These are phyloP conservation scores for Pisolithus thermaeus DNA, from an alignment of 1,284 basidiomycete species.

Conservation along the genomic window DNA sequence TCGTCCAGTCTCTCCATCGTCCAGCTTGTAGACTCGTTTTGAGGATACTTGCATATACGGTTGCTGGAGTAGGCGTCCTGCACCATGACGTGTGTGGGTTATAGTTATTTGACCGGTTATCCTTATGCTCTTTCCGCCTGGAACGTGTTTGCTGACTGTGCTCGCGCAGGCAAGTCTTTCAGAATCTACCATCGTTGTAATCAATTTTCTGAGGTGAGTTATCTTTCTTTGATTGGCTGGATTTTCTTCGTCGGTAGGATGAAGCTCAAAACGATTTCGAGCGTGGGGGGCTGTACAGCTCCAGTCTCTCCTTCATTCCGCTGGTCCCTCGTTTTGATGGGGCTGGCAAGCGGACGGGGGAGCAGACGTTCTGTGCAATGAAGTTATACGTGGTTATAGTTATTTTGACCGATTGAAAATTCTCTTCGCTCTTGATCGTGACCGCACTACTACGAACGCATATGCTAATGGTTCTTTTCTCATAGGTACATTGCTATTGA, in stretches of 20 bases:
- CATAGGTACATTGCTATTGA: not conserved
- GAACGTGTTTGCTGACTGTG: slow-evolving; percentile 5
- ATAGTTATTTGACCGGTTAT: slow-evolving; percentile 29
- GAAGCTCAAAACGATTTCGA: slow-evolving; percentile 17
- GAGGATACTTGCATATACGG: slow-evolving; percentile 30
- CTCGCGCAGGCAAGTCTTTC: not conserved
- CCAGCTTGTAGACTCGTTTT: slow-evolving; percentile 29
- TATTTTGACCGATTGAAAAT: slow-evolving; percentile 26
- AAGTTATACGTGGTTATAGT: slow-evolving; percentile 27
- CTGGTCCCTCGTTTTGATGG: slow-evolving; percentile 29
- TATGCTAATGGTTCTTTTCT: slow-evolving; percentile 1
- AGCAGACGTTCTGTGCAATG: slow-evolving; percentile 25
- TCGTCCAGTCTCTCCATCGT: slow-evolving; percentile 29
- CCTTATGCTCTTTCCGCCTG: not conserved
- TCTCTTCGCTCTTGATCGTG: not conserved
- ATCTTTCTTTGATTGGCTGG: not conserved
- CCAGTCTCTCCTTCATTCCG: slow-evolving; percentile 26
- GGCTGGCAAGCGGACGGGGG: slow-evolving; percentile 18
- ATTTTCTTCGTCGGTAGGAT: slow-evolving; percentile 16
- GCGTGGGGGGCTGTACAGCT: slow-evolving; percentile 20
- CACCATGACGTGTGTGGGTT: slow-evolving; percentile 28
- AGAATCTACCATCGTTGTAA: not conserved
- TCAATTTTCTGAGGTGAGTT: slow-evolving; percentile 9
- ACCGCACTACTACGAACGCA: not conserved
- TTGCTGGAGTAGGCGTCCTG: slow-evolving; percentile 28